A percentile compares a stretch with the other conserved stretches of the same genome.
Evolutionary conservation across 202 grass and related monocot species (phyloP).

Genomic region (Elaeis oleifera): DNA sequence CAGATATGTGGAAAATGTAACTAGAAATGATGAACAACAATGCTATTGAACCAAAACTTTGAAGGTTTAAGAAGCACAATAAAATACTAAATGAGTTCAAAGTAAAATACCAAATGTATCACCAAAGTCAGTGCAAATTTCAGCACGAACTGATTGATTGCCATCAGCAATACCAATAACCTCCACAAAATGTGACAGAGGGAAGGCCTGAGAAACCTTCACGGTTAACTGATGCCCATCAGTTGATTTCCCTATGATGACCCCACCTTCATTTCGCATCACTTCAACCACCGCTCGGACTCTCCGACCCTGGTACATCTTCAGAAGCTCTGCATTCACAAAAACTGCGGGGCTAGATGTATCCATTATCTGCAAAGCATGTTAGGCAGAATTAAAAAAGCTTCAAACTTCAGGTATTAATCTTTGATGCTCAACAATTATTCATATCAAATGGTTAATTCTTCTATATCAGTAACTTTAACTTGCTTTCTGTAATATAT

Average conservation of each 20-base stretch:
- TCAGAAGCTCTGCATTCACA: constrained; percentile 67
- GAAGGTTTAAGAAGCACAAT: too few species aligned
- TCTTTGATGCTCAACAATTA: too few species aligned
- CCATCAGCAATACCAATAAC: constrained; percentile 70
- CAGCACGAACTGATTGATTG: constrained; percentile 54
- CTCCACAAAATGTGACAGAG: constrained; percentile 51
- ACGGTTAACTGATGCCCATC: constrained; percentile 66
- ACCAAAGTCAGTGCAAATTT: constrained; percentile 83
- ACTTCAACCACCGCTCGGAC: constrained; percentile 75
- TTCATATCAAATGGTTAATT: too few species aligned
- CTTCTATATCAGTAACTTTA: too few species aligned
- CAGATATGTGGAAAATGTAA: too few species aligned
- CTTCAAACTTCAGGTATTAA: too few species aligned
- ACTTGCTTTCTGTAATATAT: too few species aligned
- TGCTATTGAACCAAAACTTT: too few species aligned
- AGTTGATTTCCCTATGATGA: constrained; percentile 46
- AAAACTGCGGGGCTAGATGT: constrained; percentile 59
- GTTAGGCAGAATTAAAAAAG: too few species aligned
- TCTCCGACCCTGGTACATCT: constrained; percentile 50
- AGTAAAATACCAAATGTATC: constrained; percentile 49
- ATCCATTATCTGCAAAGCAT: constrained; percentile 58
- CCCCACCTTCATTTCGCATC: constrained; percentile 42
- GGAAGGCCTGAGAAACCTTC: constrained; percentile 36
- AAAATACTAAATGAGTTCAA: too few species aligned
- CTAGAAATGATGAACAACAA: too few species aligned